Conservation (phyloP, 306 rosid species). For the Castanea sativa region DNA sequence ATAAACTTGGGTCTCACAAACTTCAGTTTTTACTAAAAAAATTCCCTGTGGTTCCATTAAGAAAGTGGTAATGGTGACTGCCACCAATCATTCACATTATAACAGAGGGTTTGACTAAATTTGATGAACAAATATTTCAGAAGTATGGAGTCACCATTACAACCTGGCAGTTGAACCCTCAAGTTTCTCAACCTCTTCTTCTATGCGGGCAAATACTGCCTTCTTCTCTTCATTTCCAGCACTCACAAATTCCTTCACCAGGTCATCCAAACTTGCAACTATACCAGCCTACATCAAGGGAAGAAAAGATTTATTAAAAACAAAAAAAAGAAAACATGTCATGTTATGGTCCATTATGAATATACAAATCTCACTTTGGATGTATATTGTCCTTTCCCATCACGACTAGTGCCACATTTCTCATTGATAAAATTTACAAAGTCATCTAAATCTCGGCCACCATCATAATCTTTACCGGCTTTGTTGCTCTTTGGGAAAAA, state of each 20-base stretch:
- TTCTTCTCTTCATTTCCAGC: slow-evolving; percentile 61
- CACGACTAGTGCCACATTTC: slow-evolving; percentile 74
- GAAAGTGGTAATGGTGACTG: not conserved
- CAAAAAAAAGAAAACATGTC: not conserved
- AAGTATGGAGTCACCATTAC: slow-evolving; percentile 11
- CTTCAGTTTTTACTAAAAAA: not conserved
- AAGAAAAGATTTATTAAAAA: slow-evolving; percentile 3
- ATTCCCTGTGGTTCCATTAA: not conserved
- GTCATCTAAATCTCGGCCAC: slow-evolving; percentile 75
- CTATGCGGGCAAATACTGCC: slow-evolving; percentile 45
- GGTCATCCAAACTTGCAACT: slow-evolving; percentile 41
- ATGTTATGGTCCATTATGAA: not conserved
- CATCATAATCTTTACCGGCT: slow-evolving; percentile 74
- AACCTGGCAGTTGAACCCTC: slow-evolving; percentile 74
- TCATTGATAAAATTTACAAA: slow-evolving; percentile 75
- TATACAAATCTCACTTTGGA: slow-evolving; percentile 35
- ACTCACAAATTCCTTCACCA: slow-evolving; percentile 73
- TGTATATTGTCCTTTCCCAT: slow-evolving; percentile 69
- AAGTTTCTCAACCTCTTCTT: slow-evolving; percentile 75
- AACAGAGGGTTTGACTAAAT: slow-evolving; percentile 4
- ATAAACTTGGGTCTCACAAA: not conserved
- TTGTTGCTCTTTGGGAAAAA: slow-evolving; percentile 80
- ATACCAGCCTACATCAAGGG: slow-evolving; percentile 69
- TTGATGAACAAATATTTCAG: slow-evolving; percentile 7
- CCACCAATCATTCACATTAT: not conserved